Percentiles rank a stretch among this genome's conserved stretches.
These are phyloP conservation scores for Acacia melanoxylon DNA, from an alignment of 306 rosid species.

Conservation along the genomic window DNA sequence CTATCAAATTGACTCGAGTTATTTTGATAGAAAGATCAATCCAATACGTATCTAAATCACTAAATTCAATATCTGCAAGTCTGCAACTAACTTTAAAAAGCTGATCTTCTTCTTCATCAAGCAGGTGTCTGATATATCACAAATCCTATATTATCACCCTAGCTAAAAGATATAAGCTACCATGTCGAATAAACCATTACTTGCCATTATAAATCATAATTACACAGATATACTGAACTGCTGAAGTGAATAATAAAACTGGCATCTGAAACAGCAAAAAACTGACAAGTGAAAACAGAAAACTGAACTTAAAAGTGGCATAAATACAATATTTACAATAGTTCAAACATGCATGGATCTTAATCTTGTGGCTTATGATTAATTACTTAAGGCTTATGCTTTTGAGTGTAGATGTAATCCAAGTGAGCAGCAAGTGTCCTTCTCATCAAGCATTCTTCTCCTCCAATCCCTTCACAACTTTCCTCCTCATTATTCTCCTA, in stretches of 20 bases:
- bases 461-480: constrained; percentile 58
- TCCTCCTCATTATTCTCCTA: constrained; percentile 53
- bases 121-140: neutral
- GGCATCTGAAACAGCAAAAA: constrained; percentile 17
- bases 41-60: too few relatives aligned
- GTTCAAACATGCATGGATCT: neutral
- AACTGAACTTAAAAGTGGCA: neutral
- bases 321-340: neutral
- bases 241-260: neutral
- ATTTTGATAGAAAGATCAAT: too few relatives aligned
- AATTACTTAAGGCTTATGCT: constrained; percentile 39
- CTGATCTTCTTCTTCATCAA: neutral
- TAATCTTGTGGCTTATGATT: constrained; percentile 7
- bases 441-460: constrained; percentile 73
- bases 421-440: constrained; percentile 73
- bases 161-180: neutral
- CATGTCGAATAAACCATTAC: neutral
- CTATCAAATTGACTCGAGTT: too few relatives aligned
- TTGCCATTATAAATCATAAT: too few relatives aligned
- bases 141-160: too few relatives aligned
- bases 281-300: neutral
- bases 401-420: constrained; percentile 76
- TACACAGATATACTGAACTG: too few relatives aligned
- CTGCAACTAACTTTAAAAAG: neutral
- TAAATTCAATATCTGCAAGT: too few relatives aligned